Evolutionary conservation across 768 basidiomycete genomes (phyloP), one percentile per base, ranked within the genome.

Genomic region (Tulasnella sp.): DNA sequence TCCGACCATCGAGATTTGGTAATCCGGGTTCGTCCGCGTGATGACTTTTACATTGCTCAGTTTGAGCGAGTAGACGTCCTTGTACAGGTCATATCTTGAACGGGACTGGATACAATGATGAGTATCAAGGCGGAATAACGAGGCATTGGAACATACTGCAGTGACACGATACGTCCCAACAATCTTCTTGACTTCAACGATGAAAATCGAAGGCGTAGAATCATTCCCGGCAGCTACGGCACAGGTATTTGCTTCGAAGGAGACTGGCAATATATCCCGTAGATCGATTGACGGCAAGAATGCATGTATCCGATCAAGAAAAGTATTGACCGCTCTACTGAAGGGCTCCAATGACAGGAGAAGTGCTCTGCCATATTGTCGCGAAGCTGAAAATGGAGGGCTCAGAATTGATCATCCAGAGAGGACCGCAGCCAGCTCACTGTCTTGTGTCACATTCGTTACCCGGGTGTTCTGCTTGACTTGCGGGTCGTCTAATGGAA

Each of bases 211-310:
- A 0, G 87, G 85, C 0, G 91, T 96, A 0, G 93, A 88, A 21
- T 79, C 72, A 71, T 93, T 97, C 10, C 94, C 94, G 19, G 84
- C 78, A 19, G 87, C 80, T 49, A 98, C 80, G 17, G 86, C 86
- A 24, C 89, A 89, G 53, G 84, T 89, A 31, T 75, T 73, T n/a
- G 85, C 75, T 61, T 82, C 79, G 54, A 97, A 76, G 24, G 90
- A 87, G 60, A 96, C 69, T 1, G 94, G 94, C 5, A 97, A 73
- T n/a, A 92, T 71, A 66, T 92, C 88, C 64, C 85, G 85, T 17
- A 85, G 80, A 65, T 90, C 84, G 31, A 90, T 73, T 60, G 75
- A 80, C 1, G 87, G 89, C 57, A 87, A 70, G 63, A 86, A 84
- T 70, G 70, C 60, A 74, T 76, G 24, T 84, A 60, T 80, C 82